Conservation (phyloP, 257 asterid species). For the Oldenlandia corymbosa region DNA sequence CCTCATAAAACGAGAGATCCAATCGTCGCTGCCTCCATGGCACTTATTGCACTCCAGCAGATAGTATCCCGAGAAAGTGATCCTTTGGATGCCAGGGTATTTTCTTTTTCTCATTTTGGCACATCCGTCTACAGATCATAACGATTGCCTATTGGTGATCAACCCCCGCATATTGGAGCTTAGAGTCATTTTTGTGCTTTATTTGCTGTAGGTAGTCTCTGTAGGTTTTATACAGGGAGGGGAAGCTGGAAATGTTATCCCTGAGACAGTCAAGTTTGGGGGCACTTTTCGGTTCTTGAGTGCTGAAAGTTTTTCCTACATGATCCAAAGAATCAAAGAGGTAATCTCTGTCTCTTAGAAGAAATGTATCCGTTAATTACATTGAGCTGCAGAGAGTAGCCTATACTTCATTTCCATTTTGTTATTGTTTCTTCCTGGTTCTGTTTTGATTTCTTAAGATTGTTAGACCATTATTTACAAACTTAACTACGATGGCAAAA, state of each 20-base stretch:
- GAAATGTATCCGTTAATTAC: no score
- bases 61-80: constrained; percentile 68
- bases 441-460: no score
- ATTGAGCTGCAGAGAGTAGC: no score
- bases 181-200: background rate
- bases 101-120: background rate
- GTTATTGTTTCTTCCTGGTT: no score
- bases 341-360: no score
- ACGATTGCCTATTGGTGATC: no score
- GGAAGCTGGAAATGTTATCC: constrained; percentile 51
- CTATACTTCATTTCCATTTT: no score
- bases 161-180: no score
- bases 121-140: no score
- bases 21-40: constrained; percentile 54
- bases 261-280: constrained; percentile 56
- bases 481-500: no score
- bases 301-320: constrained; percentile 60
- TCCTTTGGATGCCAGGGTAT: constrained; percentile 70
- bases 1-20: constrained; percentile 69
- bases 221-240: constrained; percentile 75
- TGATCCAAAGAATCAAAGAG: constrained; percentile 72
- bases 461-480: no score
- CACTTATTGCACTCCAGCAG: constrained; percentile 70
- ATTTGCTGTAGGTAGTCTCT: constrained; percentile 64
- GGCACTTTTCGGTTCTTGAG: constrained; percentile 80